Evolutionary conservation across 495 filamentous ascomycete genomes (phyloP).

Genomic region (Neurospora sp.): DNA sequence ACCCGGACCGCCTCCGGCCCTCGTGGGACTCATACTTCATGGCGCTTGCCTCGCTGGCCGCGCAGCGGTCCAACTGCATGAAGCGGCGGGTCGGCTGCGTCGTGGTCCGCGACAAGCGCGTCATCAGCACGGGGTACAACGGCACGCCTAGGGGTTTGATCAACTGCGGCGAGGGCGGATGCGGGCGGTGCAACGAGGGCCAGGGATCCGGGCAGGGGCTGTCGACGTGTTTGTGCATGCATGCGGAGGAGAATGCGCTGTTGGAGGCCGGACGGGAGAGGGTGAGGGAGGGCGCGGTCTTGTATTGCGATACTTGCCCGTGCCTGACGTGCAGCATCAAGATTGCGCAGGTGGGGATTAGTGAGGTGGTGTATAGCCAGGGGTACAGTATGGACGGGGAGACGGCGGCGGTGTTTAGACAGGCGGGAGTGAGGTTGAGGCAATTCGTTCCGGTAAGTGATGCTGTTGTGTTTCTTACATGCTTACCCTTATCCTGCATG

Average conservation of each 20-base stretch:
- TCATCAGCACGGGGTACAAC: conserved; percentile 97
- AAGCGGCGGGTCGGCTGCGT: conserved; percentile 93
- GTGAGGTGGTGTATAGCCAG: conserved; percentile 88
- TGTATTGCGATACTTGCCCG: conserved; percentile 96
- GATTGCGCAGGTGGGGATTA: conserved; percentile 90
- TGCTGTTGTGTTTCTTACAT: not conserved
- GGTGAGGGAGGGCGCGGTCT: conserved; percentile 64
- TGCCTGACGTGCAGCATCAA: conserved; percentile 98
- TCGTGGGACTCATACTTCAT: conserved; percentile 98
- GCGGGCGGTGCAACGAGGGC: conserved; percentile 67
- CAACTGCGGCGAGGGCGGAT: conserved; percentile 93
- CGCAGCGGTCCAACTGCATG: conserved; percentile 94
- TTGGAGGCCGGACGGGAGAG: conserved; percentile 89
- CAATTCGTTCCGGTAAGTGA: conserved; percentile 71
- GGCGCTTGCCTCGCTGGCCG: conserved; percentile 83
- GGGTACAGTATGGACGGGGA: conserved; percentile 88
- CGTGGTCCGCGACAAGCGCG: conserved; percentile 75
- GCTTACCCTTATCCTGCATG: not conserved
- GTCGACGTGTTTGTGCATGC: conserved; percentile 83
- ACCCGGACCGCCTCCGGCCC: conserved; percentile 75
- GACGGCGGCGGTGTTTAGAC: conserved; percentile 66
- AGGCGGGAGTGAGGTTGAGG: conserved; percentile 67
- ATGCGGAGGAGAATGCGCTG: conserved; percentile 94
- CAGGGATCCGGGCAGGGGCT: conserved; percentile 63
- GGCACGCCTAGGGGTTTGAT: conserved; percentile 76